Evolutionary conservation across 495 filamentous ascomycete species (phyloP).

Genomic region (Geoglossum glabrum): DNA sequence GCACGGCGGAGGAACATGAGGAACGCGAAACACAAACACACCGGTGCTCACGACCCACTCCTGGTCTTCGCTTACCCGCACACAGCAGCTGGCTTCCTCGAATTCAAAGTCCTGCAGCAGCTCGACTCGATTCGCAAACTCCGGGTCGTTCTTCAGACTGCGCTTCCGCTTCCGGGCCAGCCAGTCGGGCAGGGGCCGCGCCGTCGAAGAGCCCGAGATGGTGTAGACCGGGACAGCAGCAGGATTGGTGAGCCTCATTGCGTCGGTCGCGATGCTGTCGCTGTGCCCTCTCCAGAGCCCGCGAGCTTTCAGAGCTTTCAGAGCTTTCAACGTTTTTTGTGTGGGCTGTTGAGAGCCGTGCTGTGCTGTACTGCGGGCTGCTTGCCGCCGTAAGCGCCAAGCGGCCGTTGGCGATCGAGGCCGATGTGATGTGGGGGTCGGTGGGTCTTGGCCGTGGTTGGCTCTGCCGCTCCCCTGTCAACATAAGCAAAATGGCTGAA

Average conservation of each 20-base stretch:
- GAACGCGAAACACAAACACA: slow-evolving; percentile 23
- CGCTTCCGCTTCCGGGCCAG: slow-evolving; percentile 78
- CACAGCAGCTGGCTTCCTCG: slow-evolving; percentile 87
- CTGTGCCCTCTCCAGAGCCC: too few species aligned
- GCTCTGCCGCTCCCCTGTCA: background rate
- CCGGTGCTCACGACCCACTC: slow-evolving; percentile 98
- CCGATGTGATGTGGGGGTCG: background rate
- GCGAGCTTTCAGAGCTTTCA: too few species aligned
- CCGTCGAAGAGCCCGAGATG: slow-evolving; percentile 77
- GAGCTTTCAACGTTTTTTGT: too few species aligned
- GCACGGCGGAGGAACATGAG: too few species aligned
- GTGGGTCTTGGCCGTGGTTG: background rate
- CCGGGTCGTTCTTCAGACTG: slow-evolving; percentile 80
- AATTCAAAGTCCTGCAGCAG: slow-evolving; percentile 96
- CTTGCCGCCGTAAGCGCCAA: background rate
- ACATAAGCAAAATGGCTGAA: background rate
- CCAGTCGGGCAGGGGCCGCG: slow-evolving; percentile 86
- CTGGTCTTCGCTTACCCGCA: slow-evolving; percentile 84
- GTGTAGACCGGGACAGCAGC: slow-evolving; percentile 90
- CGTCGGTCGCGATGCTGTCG: background rate
- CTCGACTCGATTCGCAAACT: slow-evolving; percentile 85
- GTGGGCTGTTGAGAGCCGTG: too few species aligned
- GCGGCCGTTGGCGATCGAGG: background rate
- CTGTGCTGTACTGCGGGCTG: too few species aligned
- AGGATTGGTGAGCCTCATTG: slow-evolving; percentile 76